Evolutionary conservation across 306 rosid species (phyloP).

Genomic region (Datisca glomerata): DNA sequence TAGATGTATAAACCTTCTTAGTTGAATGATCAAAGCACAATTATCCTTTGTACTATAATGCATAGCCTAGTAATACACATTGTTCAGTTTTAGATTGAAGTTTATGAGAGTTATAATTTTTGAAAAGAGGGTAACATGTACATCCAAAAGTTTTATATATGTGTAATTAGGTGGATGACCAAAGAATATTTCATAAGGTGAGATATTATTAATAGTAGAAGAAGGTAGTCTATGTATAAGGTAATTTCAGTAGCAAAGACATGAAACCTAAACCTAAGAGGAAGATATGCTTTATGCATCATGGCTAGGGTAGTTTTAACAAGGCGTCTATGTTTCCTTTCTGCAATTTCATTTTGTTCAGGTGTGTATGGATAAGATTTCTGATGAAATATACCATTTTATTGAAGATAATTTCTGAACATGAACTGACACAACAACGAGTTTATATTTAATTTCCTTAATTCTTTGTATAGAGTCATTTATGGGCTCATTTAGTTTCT

Average conservation of each 20-base stretch:
- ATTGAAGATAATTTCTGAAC: no score
- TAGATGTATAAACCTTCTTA: not conserved
- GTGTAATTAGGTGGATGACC: not conserved
- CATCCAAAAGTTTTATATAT: not conserved
- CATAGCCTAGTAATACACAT: not conserved
- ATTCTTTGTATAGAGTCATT: no score
- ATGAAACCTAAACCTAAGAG: not conserved
- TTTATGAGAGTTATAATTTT: not conserved
- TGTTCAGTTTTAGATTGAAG: not conserved
- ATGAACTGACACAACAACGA: no score
- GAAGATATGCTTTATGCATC: not conserved
- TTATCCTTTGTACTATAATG: not conserved
- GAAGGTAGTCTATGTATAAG: not conserved
- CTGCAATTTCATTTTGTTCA: not conserved
- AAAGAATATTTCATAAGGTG: no score
- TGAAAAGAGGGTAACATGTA: not conserved
- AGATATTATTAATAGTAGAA: not conserved
- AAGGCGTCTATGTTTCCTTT: not conserved
- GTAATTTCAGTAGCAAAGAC: not conserved
- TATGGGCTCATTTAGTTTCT: no score
- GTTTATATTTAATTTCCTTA: no score
- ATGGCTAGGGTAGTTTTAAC: not conserved
- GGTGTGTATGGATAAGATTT: not conserved
- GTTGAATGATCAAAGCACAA: not conserved
- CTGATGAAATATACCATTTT: no score